Evolutionary conservation across 192 early-diverging fungal species (phyloP).

Genomic region (Umbelopsis sp.): DNA sequence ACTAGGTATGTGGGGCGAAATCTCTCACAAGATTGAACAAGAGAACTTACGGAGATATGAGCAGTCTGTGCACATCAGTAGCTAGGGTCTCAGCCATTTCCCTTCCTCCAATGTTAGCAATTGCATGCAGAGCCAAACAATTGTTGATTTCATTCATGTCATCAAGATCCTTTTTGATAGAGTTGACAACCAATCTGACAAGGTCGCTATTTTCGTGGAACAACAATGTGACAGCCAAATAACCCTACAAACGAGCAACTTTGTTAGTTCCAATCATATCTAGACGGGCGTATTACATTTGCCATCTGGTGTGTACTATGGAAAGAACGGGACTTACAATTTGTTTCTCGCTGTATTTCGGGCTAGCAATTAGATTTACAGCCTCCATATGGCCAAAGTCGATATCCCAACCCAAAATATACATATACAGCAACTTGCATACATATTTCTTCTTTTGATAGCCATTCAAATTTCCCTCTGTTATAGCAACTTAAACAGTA

Average conservation of each 20-base stretch:
- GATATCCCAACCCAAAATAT: conserved; percentile 97
- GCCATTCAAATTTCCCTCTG: conserved; percentile 89
- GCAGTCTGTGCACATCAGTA: conserved; percentile 79
- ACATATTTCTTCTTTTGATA: conserved; percentile 99
- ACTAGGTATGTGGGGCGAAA: neutral
- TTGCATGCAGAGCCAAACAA: conserved; percentile 92
- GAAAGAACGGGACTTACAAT: conserved; percentile 64
- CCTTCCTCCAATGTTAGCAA: conserved; percentile 93
- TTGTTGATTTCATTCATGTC: conserved; percentile 81
- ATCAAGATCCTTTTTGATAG: conserved; percentile 89
- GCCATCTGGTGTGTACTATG: neutral
- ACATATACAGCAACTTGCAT: conserved; percentile 99
- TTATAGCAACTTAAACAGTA: neutral
- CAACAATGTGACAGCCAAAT: conserved; percentile 92
- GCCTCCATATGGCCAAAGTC: conserved; percentile 99
- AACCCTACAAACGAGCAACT: conserved; percentile 65
- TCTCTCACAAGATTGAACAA: conserved; percentile 39
- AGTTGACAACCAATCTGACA: conserved; percentile 81
- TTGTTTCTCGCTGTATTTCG: conserved; percentile 97
- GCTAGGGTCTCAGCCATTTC: conserved; percentile 91
- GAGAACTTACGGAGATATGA: conserved; percentile 77
- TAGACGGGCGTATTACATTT: neutral
- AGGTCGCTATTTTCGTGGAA: conserved; percentile 88
- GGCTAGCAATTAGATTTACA: conserved; percentile 86
- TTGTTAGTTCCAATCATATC: conserved; percentile 6